Evolutionary conservation across 192 early-diverging fungal genomes (phyloP).

Genomic region (Coemansia biformis): DNA sequence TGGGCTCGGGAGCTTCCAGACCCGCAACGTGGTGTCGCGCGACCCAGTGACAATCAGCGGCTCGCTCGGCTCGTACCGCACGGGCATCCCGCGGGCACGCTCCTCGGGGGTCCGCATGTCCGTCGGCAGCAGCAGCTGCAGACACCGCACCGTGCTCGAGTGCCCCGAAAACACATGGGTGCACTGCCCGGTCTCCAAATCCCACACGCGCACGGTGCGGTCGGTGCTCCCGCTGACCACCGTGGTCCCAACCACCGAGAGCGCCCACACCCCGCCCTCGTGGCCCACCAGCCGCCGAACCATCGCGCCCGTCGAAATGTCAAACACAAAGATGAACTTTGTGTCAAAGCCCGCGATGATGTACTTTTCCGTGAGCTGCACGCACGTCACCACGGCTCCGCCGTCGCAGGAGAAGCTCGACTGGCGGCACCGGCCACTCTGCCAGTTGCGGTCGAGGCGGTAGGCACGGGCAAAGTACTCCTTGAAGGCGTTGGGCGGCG

Average conservation of each 20-base stretch:
- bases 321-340: constrained; percentile 88
- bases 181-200: constrained; percentile 81
- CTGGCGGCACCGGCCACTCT: constrained; percentile 63
- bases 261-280: constrained; percentile 96
- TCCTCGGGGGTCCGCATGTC: constrained; percentile 46
- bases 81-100: constrained; percentile 27
- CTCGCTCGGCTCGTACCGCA: constrained; percentile 58
- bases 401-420: constrained; percentile 77
- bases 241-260: constrained; percentile 83
- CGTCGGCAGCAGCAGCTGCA: constrained; percentile 77
- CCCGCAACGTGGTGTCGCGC: constrained; percentile 85
- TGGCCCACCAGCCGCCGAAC: constrained; percentile 73
- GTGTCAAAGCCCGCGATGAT: constrained; percentile 94
- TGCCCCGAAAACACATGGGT: constrained; percentile 95
- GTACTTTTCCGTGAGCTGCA: constrained; percentile 95
- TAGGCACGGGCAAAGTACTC: constrained; percentile 72
- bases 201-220: constrained; percentile 93
- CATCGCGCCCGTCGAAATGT: constrained; percentile 73
- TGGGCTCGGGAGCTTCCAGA: constrained; percentile 88
- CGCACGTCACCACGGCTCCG: constrained; percentile 84
- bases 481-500: constrained; percentile 62
- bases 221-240: constrained; percentile 95
- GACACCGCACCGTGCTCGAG: constrained; percentile 88
- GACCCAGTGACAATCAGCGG: constrained; percentile 94
- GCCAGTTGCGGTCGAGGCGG: constrained; percentile 81